These are phyloP conservation scores for Phanerodontia chrysosporium DNA, from an alignment of 768 basidiomycete species.

Conservation along the genomic window DNA sequence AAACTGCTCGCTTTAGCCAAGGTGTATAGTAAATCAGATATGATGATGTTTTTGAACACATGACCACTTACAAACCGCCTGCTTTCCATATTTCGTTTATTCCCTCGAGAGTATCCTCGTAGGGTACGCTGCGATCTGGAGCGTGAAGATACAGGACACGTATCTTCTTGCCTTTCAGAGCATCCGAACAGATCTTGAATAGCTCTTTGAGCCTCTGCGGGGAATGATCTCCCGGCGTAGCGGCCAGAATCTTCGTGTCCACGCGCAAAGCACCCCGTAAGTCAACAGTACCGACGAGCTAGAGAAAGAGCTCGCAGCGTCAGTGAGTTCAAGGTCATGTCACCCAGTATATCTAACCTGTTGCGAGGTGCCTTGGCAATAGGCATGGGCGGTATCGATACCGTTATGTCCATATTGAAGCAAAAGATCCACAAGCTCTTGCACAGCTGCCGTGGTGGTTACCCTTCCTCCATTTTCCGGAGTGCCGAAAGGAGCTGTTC, in stretches of 20 bases:
- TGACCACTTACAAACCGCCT: constrained; percentile 51
- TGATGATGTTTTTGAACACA: too few species aligned
- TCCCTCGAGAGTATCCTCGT: constrained; percentile 47
- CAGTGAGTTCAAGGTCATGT: too few species aligned
- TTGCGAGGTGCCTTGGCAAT: constrained; percentile 1
- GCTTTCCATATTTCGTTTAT: constrained; percentile 52
- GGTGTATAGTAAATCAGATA: background rate
- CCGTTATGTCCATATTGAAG: background rate
- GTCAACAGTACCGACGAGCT: background rate
- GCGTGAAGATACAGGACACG: constrained; percentile 56
- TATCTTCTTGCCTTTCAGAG: constrained; percentile 44
- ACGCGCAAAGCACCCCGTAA: background rate
- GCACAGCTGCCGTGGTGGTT: background rate
- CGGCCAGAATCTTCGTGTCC: constrained; percentile 35
- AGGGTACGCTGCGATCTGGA: constrained; percentile 32
- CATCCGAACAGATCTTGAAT: constrained; percentile 43
- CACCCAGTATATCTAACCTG: too few species aligned
- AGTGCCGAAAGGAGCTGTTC: background rate
- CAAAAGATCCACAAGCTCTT: constrained; percentile 1
- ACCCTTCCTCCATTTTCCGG: background rate
- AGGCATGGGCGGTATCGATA: constrained; percentile 1
- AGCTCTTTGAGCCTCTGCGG: constrained; percentile 38
- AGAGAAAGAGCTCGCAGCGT: too few species aligned
- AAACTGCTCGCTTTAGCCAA: constrained; percentile 42
- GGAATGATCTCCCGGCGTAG: constrained; percentile 37